Evolutionary conservation across 2,329 filamentous ascomycete species (phyloP).

Genomic region (Arthrobotrys megalospora): DNA sequence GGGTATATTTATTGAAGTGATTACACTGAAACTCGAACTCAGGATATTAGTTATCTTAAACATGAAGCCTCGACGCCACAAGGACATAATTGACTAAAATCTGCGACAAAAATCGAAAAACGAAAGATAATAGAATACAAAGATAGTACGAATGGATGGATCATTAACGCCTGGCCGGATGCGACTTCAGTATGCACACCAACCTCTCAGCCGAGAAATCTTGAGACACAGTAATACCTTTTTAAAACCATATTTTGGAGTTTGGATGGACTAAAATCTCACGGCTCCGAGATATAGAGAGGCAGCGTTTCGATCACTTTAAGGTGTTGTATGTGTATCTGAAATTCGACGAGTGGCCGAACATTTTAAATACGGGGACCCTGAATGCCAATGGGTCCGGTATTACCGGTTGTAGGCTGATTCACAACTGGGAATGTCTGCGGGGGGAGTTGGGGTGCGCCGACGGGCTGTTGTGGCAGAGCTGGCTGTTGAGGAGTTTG

Average conservation of each 20-base stretch:
- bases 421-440: neutral
- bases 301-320: too few species aligned
- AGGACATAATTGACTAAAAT: neutral
- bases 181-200: too few species aligned
- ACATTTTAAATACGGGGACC: neutral
- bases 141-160: neutral
- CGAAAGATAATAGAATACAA: neutral
- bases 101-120: neutral
- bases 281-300: too few species aligned
- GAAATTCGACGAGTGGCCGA: too few species aligned
- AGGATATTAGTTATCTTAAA: neutral
- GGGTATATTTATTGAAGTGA: neutral
- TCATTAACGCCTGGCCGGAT: neutral
- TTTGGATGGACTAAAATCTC: too few species aligned
- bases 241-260: neutral
- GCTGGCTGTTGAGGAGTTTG: neutral
- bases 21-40: neutral
- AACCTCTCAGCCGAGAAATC: too few species aligned
- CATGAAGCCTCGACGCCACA: neutral
- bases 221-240: neutral
- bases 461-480: neutral
- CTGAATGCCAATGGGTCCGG: conserved; percentile 12
- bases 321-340: too few species aligned
- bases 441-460: conserved; percentile 9
- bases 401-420: neutral